Percentiles rank a stretch among this genome's conserved stretches.
phyloP scores from a whole-genome alignment of 306 rosid species.

The Acacia melanoxylon region DNA sequence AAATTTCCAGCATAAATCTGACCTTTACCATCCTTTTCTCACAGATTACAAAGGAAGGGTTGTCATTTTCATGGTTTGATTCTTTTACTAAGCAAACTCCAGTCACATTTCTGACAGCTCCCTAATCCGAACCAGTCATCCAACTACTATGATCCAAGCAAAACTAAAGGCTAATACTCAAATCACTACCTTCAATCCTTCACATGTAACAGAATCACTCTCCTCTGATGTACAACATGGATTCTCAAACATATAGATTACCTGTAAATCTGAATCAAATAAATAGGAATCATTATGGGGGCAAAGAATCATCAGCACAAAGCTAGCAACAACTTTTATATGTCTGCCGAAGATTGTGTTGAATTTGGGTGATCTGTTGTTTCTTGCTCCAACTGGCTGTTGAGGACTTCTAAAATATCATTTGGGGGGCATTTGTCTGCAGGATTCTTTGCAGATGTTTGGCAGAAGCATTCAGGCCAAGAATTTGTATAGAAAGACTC shows the following conservation, averaged over 20 bases:
- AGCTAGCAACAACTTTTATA: constrained; percentile 28
- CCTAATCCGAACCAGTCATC: constrained; percentile 13
- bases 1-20: neutral
- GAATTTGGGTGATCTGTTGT: constrained; percentile 40
- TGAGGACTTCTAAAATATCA: constrained; percentile 59
- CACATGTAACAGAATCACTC: neutral
- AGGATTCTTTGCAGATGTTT: constrained; percentile 59
- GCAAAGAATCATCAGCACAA: constrained; percentile 32
- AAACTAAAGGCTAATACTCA: neutral
- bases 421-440: constrained; percentile 84
- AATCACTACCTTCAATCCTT: neutral
- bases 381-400: constrained; percentile 48
- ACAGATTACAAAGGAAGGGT: neutral
- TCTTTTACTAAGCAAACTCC: constrained; percentile 14
- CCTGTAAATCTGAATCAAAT: neutral
- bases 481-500: constrained; percentile 98
- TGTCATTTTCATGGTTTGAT: neutral
- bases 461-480: constrained; percentile 99
- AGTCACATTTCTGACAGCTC: constrained; percentile 11
- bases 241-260: neutral
- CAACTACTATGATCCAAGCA: constrained; percentile 25
- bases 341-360: constrained; percentile 42
- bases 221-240: neutral
- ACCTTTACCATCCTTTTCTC: neutral
- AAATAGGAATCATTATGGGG: neutral